Evolutionary conservation across 129 eudicot genomes (phyloP), one percentile per base, ranked within the genome.

Genomic region (Daucus carota): DNA sequence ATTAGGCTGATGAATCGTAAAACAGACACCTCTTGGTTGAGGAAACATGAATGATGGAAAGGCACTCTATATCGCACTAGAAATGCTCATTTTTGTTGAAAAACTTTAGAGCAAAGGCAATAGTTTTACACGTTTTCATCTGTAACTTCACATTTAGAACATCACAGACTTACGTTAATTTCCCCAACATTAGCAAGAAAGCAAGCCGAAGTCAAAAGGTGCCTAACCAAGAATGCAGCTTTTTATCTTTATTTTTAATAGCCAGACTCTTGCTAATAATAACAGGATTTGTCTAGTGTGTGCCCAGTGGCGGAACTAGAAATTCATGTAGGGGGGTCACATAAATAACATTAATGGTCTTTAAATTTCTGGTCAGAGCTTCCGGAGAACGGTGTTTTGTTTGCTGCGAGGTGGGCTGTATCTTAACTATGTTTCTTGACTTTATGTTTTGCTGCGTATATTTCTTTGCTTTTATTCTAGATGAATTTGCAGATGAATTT

Each of bases 171-270:
- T 48, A 48, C 57, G 57, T 48, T 48, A 48, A 48, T 48, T 16
- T 16, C 47, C 14, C 15, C 15, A 43, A 43, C 15, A 43, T n/a
- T n/a, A n/a, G n/a, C n/a, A n/a, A n/a, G n/a, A n/a, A 71, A 78
- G 41, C 17, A 52, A 26, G 15, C 2, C 38, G 45, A 77, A 70
- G 71, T 50, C 70, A 78, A 54, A 70, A 70, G 57, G 16, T 44
- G 72, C 45, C 72, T 6, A 36, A 68, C 26, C 45, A 68, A 42
- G 29, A 34, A 34, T 36, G n/a, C 73, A 68, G 73, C 47, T 24
- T 34, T 16, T 28, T 38, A 4, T 34, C 75, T 40, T 40, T 40
- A 3, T 40, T n/a, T n/a, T n/a, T n/a, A n/a, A n/a, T n/a, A n/a
- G n/a, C n/a, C n/a, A n/a, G n/a, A n/a, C n/a, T n/a, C n/a, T n/a